A percentile compares a stretch with the other conserved stretches of the same genome.
Conservation (phyloP, 1,284 basidiomycete species). For the Lentinula novae-zelandiae region DNA sequence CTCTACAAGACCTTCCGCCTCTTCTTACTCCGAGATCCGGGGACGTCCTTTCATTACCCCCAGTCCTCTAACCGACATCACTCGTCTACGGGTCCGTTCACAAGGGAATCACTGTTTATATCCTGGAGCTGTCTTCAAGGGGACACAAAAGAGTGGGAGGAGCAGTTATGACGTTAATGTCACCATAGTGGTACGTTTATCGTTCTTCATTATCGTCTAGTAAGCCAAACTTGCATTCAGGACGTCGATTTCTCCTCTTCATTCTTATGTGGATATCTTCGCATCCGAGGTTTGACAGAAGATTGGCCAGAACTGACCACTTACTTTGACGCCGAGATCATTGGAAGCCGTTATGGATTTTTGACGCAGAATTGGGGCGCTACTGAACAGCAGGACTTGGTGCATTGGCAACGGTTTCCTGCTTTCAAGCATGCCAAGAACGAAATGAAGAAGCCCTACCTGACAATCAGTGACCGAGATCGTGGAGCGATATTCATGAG, state of each 20-base stretch:
- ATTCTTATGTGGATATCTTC: conserved; percentile 82
- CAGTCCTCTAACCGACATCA: conserved; percentile 70
- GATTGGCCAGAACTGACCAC: conserved; percentile 90
- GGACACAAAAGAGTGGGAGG: conserved; percentile 80
- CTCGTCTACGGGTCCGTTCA: conserved; percentile 68
- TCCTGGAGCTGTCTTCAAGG: conserved; percentile 74
- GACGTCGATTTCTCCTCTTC: conserved; percentile 82
- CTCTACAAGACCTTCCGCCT: conserved; percentile 6
- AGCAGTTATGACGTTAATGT: conserved; percentile 85
- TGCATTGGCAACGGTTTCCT: conserved; percentile 89
- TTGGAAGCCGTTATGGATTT: conserved; percentile 84
- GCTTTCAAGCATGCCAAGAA: conserved; percentile 79
- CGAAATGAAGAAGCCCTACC: conserved; percentile 69
- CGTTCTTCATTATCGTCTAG: conserved; percentile 5
- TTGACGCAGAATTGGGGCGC: conserved; percentile 85
- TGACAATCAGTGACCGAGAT: conserved; percentile 73
- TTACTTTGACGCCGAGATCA: conserved; percentile 93
- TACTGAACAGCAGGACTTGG: conserved; percentile 82
- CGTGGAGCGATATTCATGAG: conserved; percentile 87
- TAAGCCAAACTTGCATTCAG: conserved; percentile 32
- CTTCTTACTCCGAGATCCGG: not conserved
- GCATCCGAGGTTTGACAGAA: conserved; percentile 85
- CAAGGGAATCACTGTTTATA: conserved; percentile 77
- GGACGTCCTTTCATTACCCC: conserved; percentile 22
- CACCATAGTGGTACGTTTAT: conserved; percentile 65